These are phyloP conservation scores for Apophysomyces variabilis DNA, from an alignment of 371 early-diverging fungal species.

Conservation along the genomic window DNA sequence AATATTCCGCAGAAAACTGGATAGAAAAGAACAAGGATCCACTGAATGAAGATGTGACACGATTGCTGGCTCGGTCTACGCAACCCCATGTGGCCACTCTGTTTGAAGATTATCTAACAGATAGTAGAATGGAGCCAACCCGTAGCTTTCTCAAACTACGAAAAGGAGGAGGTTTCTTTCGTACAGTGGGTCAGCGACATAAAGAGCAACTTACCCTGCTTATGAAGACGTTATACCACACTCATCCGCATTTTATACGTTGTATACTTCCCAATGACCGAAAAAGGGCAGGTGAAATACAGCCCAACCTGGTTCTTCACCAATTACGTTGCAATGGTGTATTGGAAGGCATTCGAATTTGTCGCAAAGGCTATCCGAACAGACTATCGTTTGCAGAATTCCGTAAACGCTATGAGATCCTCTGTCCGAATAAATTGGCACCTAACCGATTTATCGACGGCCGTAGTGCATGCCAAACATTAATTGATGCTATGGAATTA, in stretches of 20 bases:
- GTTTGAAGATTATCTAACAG: slow-evolving; percentile 81
- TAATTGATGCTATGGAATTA: slow-evolving; percentile 76
- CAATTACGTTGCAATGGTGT: slow-evolving; percentile 99
- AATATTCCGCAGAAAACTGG: slow-evolving; percentile 97
- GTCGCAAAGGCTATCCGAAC: slow-evolving; percentile 98
- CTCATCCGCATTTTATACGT: slow-evolving; percentile 99
- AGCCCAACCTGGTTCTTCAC: slow-evolving; percentile 88
- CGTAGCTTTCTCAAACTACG: slow-evolving; percentile 31
- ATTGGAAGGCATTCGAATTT: slow-evolving; percentile 99
- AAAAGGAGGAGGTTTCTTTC: slow-evolving; percentile 80
- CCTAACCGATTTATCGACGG: slow-evolving; percentile 89
- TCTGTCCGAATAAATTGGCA: slow-evolving; percentile 78
- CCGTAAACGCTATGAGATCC: slow-evolving; percentile 92
- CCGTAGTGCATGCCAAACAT: slow-evolving; percentile 76
- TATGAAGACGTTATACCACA: slow-evolving; percentile 91
- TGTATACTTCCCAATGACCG: slow-evolving; percentile 99
- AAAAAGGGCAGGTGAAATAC: slow-evolving; percentile 86
- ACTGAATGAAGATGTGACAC: slow-evolving; percentile 95
- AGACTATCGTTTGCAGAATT: slow-evolving; percentile 96
- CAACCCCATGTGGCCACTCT: slow-evolving; percentile 80
- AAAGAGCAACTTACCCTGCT: slow-evolving; percentile 92
- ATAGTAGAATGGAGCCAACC: slow-evolving; percentile 45
- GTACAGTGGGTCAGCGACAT: slow-evolving; percentile 97
- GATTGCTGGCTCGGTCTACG: slow-evolving; percentile 83
- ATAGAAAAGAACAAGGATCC: slow-evolving; percentile 99